Evolutionary conservation across 495 filamentous ascomycete species (phyloP), one percentile per base, ranked within the genome.

Genomic region (Penicillium lagena): DNA sequence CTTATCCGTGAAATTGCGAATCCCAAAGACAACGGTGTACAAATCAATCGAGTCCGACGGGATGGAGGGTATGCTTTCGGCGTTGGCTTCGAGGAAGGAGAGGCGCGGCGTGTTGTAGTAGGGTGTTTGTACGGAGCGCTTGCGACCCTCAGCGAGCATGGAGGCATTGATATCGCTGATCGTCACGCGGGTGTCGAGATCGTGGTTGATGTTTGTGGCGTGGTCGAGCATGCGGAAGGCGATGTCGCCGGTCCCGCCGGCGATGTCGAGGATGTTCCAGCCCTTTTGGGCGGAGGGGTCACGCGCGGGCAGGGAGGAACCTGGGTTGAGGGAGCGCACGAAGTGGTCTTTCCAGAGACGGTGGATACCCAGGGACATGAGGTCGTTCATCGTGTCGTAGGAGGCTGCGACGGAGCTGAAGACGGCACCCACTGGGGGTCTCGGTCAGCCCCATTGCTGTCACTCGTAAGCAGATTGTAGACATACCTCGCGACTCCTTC

Each of bases 311-410:
- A 83, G 71, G 38, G 73, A 75, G 39, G 80, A 78, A 50, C 93
- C 93, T 1, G 94, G 93, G 70, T 96, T 89, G 10, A 98, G 77
- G 15, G 83, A 83, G 44, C 89, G 82, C 34, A 97, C 93, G 66
- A 97, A 98, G 69, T 95, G 80, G 67, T 96, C 93, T 78, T 98
- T 98, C 93, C 93, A 98, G 39, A 97, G 72, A 12, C 93, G 87
- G 67, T 98, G 93, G 70, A 95, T 90, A 31, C 90, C 90, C 22
- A 97, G 81, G 35, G 90, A 96, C 93, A 98, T 97, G 40, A 96
- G 79, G 65, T 98, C 93, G 77, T 98, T 98, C 93, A 98, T 98
- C 51, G 81, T 81, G 63, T 96, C 90, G 73, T 93, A 86, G 27
- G 83, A 87, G 39, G 87, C 79, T 52, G 93, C 91, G 39, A 98